Conservation (phyloP, 169 alveolate species). For the Neospora caninum region DNA sequence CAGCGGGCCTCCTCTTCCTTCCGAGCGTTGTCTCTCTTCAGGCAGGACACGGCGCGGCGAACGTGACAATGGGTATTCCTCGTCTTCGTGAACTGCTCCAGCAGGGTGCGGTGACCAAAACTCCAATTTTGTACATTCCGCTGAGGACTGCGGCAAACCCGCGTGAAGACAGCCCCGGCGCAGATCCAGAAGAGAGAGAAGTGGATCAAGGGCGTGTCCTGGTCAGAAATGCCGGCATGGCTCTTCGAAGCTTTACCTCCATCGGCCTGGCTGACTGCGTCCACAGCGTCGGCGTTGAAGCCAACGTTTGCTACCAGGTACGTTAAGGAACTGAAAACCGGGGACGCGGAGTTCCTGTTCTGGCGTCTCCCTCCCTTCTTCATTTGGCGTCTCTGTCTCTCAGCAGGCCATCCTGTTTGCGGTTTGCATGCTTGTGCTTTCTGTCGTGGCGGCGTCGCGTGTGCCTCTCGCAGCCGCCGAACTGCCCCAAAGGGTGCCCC, state of each 20-base stretch:
- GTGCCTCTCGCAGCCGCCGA: background rate
- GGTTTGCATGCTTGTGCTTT: background rate
- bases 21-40: background rate
- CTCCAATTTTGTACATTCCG: constrained; percentile 39
- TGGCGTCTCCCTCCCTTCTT: background rate
- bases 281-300: constrained; percentile 64
- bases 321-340: background rate
- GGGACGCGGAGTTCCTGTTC: background rate
- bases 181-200: background rate
- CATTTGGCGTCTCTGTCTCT: background rate
- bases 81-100: constrained; percentile 97
- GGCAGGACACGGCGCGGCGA: constrained; percentile 95
- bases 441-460: background rate
- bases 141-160: constrained; percentile 3
- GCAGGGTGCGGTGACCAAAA: constrained; percentile 65
- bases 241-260: constrained; percentile 50
- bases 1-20: background rate
- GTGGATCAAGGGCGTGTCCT: background rate
- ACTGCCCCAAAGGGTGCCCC: constrained; percentile 13
- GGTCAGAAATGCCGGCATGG: constrained; percentile 32
- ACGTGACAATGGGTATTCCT: constrained; percentile 99
- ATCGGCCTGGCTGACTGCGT: constrained; percentile 50
- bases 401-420: background rate
- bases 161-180: background rate
- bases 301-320: constrained; percentile 62